phyloP scores from a whole-genome alignment of 1,139 yeast species.

The Magnusiomyces clavatus region DNA sequence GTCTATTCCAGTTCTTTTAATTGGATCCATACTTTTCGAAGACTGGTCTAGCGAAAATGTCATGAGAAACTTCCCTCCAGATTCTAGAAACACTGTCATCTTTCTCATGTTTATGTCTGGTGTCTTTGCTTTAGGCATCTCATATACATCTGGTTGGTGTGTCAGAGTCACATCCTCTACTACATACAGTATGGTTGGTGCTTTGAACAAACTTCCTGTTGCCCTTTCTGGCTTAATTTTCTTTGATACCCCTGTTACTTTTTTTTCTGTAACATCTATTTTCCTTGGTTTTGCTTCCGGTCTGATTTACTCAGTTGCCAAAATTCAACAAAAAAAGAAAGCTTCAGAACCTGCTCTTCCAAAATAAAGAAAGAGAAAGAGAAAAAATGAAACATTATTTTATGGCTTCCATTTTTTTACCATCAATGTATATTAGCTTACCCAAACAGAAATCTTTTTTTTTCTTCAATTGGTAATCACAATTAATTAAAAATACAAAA shows the following conservation, averaged over 20 bases:
- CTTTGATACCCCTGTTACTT: conserved; percentile 91
- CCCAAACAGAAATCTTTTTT: too few relatives aligned
- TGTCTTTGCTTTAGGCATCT: conserved; percentile 88
- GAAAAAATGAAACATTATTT: too few relatives aligned
- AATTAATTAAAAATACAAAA: too few relatives aligned
- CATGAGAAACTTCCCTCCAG: conserved; percentile 68
- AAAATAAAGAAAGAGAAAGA: conserved; percentile 12
- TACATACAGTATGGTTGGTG: conserved; percentile 98
- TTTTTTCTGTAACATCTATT: conserved; percentile 84
- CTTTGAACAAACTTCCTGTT: conserved; percentile 94
- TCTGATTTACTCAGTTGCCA: conserved; percentile 87
- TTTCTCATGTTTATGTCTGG: conserved; percentile 88
- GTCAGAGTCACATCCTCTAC: conserved; percentile 97
- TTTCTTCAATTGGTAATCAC: too few relatives aligned
- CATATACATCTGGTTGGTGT: conserved; percentile 99
- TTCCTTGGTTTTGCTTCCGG: conserved; percentile 92
- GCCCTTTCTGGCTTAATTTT: conserved; percentile 90
- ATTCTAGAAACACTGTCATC: conserved; percentile 56
- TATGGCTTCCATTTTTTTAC: too few relatives aligned
- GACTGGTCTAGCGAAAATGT: conserved; percentile 87
- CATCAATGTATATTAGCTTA: too few relatives aligned
- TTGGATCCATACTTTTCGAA: conserved; percentile 70
- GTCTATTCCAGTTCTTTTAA: conserved; percentile 78
- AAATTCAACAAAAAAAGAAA: conserved; percentile 62
- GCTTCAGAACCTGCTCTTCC: conserved; percentile 32